Evolutionary conservation across 2,329 filamentous ascomycete genomes (phyloP), one percentile per base, ranked within the genome.

Genomic region (Penicillium sp.): DNA sequence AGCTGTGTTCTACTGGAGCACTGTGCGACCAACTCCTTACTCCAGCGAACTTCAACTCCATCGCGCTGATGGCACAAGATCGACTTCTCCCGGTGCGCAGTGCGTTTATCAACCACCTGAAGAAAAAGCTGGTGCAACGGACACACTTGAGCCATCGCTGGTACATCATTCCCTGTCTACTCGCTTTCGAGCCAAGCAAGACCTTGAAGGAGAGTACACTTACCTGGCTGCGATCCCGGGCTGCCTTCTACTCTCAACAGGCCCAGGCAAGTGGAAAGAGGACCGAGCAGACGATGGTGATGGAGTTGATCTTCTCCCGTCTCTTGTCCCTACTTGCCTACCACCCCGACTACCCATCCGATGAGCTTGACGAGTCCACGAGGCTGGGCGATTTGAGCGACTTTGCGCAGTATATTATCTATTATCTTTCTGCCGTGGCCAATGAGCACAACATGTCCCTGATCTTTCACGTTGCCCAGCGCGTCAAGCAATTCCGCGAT

Each of bases 401-500:
- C 73, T 93, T 96, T 75, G 89, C 91, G 6, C 88, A 89, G 69
- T 99, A 98, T 76, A 88, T 99, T 61, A 77, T 97, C 45, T 97
- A 94, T 79, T 99, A 96, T 74, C 83, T 98, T 51, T 88, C 85
- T 64, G 88, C 89, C 40, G 88, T 97, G 19, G 92, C 92, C 10
- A 94, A 89, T 0, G 91, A 96, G 75, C 87, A 91, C 49, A 99
- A 97, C 70, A 83, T 98, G 17, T 90, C 91, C 0, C 82, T 97
- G 64, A 93, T 99, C 44, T 95, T 91, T 81, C 92, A 95, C 76
- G 91, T 97, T 64, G 93, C 93, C 13, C 93, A 98, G 78, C 88
- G 93, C 10, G 89, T 97, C 58, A 99, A 99, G 82, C 91, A 94
- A 76, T 91, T 93, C 10, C 85, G 87, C 45, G 95, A 99, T 75